Percentiles rank a stretch among this genome's conserved stretches.
These are phyloP conservation scores for Carex pumila DNA, from an alignment of 176 grass and related monocot species.

Conservation along the genomic window DNA sequence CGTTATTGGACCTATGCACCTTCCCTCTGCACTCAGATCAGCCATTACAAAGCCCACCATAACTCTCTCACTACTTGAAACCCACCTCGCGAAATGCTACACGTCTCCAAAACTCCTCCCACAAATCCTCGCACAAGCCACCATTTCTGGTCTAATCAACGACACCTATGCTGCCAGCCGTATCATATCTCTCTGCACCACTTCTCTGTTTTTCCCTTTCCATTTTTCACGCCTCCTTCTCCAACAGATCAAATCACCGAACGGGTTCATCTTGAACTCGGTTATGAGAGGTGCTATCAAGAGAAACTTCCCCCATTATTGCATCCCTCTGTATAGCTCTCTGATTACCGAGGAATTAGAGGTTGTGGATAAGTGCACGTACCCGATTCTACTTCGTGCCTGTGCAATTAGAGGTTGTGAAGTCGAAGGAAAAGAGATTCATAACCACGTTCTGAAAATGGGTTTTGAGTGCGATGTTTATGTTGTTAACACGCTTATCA, in stretches of 20 bases:
- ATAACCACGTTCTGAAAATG: slow-evolving; percentile 37
- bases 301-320: slow-evolving; percentile 34
- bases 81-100: slow-evolving; percentile 52
- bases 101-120: slow-evolving; percentile 36
- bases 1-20: not conserved
- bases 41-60: slow-evolving; percentile 35
- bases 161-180: slow-evolving; percentile 76
- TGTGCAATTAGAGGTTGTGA: slow-evolving; percentile 35
- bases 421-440: slow-evolving; percentile 51
- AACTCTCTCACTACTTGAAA: slow-evolving; percentile 67
- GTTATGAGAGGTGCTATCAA: slow-evolving; percentile 44
- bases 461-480: slow-evolving; percentile 59
- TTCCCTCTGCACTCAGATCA: not conserved
- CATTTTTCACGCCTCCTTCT: slow-evolving; percentile 45
- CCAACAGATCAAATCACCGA: slow-evolving; percentile 41
- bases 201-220: slow-evolving; percentile 27
- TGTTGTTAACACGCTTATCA: slow-evolving; percentile 54
- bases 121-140: slow-evolving; percentile 47
- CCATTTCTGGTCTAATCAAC: slow-evolving; percentile 55
- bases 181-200: slow-evolving; percentile 43
- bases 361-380: slow-evolving; percentile 44
- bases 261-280: slow-evolving; percentile 63
- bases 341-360: slow-evolving; percentile 23
- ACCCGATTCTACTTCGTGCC: slow-evolving; percentile 49
- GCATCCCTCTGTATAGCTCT: slow-evolving; percentile 57